A percentile compares a stretch with the other conserved stretches of the same genome.
These are phyloP conservation scores for Vicia sativa DNA, from an alignment of 306 rosid species.

Conservation along the genomic window DNA sequence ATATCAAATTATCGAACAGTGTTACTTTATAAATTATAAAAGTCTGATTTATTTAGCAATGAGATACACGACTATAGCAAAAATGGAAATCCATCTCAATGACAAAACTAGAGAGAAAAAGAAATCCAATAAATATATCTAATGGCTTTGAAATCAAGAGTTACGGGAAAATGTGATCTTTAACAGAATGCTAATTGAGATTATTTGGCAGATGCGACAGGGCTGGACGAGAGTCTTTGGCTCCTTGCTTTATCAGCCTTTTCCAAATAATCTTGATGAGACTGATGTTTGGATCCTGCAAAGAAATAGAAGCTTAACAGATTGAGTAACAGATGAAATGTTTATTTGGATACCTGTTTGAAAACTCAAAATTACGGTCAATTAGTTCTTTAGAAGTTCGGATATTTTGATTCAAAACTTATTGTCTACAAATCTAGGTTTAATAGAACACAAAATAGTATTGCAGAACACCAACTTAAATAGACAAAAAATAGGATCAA, in stretches of 20 bases:
- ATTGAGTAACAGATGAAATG: slow-evolving; percentile 17
- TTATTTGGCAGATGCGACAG: slow-evolving; percentile 67
- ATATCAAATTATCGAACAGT: slow-evolving; percentile 21
- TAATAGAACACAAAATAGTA: not conserved
- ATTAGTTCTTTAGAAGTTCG: not conserved
- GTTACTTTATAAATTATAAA: not conserved
- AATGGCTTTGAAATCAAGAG: slow-evolving; percentile 24
- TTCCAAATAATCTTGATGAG: slow-evolving; percentile 97
- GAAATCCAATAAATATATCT: slow-evolving; percentile 19
- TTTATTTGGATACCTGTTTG: not conserved
- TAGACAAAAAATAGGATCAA: not conserved
- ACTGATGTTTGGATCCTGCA: slow-evolving; percentile 78
- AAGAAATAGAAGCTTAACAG: slow-evolving; percentile 29
- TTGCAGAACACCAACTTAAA: not conserved
- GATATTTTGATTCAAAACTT: not conserved
- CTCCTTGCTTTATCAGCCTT: slow-evolving; percentile 93
- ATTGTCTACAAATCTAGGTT: not conserved
- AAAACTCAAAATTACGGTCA: not conserved
- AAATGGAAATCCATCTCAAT: slow-evolving; percentile 32
- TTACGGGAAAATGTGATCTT: slow-evolving; percentile 25
- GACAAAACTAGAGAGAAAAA: slow-evolving; percentile 13
- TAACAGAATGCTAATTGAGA: slow-evolving; percentile 34
- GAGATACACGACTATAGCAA: slow-evolving; percentile 1
- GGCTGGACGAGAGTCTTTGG: slow-evolving; percentile 79
- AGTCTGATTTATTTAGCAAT: slow-evolving; percentile 8